Evolutionary conservation across 306 rosid species (phyloP).

Genomic region (Quercus rubra): DNA sequence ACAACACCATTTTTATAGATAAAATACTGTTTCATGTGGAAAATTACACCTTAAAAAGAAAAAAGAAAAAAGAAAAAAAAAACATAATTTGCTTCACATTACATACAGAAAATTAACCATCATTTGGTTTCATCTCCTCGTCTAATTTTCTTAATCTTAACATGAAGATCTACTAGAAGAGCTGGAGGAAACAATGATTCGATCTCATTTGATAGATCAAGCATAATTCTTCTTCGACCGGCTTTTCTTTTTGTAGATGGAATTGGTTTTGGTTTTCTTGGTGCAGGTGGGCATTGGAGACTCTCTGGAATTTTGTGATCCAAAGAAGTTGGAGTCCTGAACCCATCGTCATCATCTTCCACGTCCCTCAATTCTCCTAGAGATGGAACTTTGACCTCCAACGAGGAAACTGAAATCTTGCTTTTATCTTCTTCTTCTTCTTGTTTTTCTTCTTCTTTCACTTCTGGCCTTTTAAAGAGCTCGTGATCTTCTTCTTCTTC

Average conservation of each 20-base stretch:
- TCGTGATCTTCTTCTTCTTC: background rate
- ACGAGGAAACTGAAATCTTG: conserved; percentile 17
- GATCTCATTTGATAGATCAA: conserved; percentile 42
- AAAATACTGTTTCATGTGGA: too few species aligned
- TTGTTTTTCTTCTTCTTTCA: background rate
- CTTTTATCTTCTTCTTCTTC: conserved; percentile 12
- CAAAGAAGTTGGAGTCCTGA: conserved; percentile 63
- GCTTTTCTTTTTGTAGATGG: conserved; percentile 41
- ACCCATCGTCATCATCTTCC: conserved; percentile 33
- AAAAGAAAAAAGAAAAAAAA: background rate
- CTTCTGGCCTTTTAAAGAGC: background rate
- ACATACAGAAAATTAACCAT: background rate
- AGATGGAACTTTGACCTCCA: conserved; percentile 37
- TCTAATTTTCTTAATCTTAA: conserved; percentile 46
- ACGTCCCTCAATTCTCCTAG: background rate
- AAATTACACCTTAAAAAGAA: background rate
- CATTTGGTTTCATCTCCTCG: background rate
- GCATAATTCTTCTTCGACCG: conserved; percentile 1
- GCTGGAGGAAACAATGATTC: conserved; percentile 44
- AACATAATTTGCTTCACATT: background rate
- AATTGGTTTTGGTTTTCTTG: conserved; percentile 54
- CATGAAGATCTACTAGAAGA: conserved; percentile 35
- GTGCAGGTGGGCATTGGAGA: conserved; percentile 64
- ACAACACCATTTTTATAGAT: background rate
- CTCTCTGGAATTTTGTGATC: conserved; percentile 38